Evolutionary conservation across 1,139 yeast species (phyloP).

Genomic region (Wickerhamiella infanticola): DNA sequence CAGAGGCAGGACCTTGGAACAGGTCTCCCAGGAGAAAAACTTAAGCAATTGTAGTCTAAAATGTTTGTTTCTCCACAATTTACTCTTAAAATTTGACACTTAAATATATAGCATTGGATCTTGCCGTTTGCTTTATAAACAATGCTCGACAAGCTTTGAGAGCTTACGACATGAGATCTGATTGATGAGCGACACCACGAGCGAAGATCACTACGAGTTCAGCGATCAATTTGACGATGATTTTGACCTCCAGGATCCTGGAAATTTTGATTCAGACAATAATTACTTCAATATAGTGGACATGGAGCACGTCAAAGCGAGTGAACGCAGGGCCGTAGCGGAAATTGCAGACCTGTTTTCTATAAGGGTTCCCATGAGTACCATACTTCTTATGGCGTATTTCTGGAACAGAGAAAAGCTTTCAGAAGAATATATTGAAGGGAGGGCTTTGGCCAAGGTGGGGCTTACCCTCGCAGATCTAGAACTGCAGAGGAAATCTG

Average conservation of each 20-base stretch:
- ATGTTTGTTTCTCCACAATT: too few species aligned
- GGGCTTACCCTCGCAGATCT: constrained; percentile 1
- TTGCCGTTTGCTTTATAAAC: too few species aligned
- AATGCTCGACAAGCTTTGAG: too few species aligned
- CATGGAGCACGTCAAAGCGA: too few species aligned
- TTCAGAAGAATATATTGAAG: constrained; percentile 4
- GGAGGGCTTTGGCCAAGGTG: constrained; percentile 2
- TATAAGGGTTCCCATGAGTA: not conserved
- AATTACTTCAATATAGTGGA: too few species aligned
- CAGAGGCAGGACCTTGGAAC: too few species aligned
- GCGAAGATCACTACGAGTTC: not conserved
- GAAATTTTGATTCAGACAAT: not conserved
- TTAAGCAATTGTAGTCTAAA: too few species aligned
- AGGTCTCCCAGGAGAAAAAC: too few species aligned
- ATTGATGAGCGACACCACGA: not conserved
- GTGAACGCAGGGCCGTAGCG: not conserved
- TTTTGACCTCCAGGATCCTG: not conserved
- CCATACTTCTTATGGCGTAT: constrained; percentile 6
- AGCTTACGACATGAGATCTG: too few species aligned
- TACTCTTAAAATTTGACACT: too few species aligned
- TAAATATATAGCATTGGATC: too few species aligned
- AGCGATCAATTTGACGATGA: not conserved
- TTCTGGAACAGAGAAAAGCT: constrained; percentile 7
- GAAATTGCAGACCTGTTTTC: not conserved
- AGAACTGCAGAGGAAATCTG: constrained; percentile 30